Evolutionary conservation across 768 basidiomycete species (phyloP), one percentile per base, ranked within the genome.

Genomic region (Clavaria fumosa): DNA sequence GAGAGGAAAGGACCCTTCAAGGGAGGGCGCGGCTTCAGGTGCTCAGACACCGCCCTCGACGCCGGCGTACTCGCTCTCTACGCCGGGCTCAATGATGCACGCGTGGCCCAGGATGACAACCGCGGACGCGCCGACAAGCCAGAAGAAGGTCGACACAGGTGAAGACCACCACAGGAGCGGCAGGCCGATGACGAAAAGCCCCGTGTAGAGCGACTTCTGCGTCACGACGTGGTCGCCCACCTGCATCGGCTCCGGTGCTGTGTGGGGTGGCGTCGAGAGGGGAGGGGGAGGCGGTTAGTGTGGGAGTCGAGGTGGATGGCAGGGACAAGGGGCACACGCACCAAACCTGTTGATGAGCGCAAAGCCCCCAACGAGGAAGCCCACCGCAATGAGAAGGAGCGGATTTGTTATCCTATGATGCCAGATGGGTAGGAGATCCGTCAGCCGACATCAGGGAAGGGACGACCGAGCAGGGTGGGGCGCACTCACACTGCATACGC

Each of bases 341-440:
- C 90, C 89, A 47, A 80, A 93, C 52, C 66, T 75, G 62, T 89
- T 90, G 60, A 96, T 91, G 28, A 73, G 72, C 15, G 75, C 57
- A 60, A 96, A 96, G 4, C 93, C 93, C 23, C 88, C 85, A 43
- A 90, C 73, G 45, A 97, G 75, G 69, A 97, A 90, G 15, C 62
- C 68, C 44, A 95, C 63, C 4, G 91, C 77, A 51, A 89, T 62
- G 47, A 95, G 69, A 26, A 97, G 75, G 30, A 73, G 58, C n/a
- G 70, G 72, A 56, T 83, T 90, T 39, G 79, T 84, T 47, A 97
- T 56, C 45, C 86, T 89, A 43, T 33, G 20, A 34, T 36, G 34
- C 38, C 9, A 23, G 32, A 42, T 2, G 23, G 22, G 28, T 10
- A n/a, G 3, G 19, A 35, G 22, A 5, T 27, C 12, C 22, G 9